Conservation (phyloP, 2,329 filamentous ascomycete species). For the Dactylellina drechsleri region DNA sequence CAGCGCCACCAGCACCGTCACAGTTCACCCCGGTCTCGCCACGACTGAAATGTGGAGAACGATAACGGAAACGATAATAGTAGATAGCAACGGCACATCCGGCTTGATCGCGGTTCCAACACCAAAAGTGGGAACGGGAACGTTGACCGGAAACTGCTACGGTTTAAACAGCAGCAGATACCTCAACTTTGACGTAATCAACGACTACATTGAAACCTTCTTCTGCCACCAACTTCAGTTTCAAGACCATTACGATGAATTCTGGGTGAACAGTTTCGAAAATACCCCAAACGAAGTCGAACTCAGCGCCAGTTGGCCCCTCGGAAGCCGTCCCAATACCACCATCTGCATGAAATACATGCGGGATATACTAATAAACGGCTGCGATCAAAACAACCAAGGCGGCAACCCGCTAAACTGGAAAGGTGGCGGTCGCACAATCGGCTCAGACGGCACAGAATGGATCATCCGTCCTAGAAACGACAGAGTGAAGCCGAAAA, state of each 20-base stretch:
- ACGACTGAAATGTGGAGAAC: neutral
- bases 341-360: slow-evolving; percentile 22
- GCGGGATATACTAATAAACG: slow-evolving; percentile 14
- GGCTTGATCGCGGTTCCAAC: slow-evolving; percentile 16
- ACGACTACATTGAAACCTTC: slow-evolving; percentile 6
- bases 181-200: slow-evolving; percentile 18
- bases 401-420: slow-evolving; percentile 31
- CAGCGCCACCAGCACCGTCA: neutral
- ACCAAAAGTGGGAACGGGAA: slow-evolving; percentile 12
- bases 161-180: slow-evolving; percentile 23
- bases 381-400: slow-evolving; percentile 21
- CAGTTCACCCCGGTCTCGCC: neutral
- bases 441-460: slow-evolving; percentile 9
- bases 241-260: slow-evolving; percentile 11
- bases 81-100: neutral
- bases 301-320: slow-evolving; percentile 25
- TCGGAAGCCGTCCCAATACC: slow-evolving; percentile 1
- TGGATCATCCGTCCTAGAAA: slow-evolving; percentile 35
- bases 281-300: slow-evolving; percentile 28
- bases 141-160: slow-evolving; percentile 34
- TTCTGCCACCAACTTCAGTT: slow-evolving; percentile 25
- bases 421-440: slow-evolving; percentile 39
- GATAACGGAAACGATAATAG: neutral
- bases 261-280: slow-evolving; percentile 36
- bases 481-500: slow-evolving; percentile 9